phyloP scores from a whole-genome alignment of 768 basidiomycete species.

The Leccinum subgranulosum region DNA sequence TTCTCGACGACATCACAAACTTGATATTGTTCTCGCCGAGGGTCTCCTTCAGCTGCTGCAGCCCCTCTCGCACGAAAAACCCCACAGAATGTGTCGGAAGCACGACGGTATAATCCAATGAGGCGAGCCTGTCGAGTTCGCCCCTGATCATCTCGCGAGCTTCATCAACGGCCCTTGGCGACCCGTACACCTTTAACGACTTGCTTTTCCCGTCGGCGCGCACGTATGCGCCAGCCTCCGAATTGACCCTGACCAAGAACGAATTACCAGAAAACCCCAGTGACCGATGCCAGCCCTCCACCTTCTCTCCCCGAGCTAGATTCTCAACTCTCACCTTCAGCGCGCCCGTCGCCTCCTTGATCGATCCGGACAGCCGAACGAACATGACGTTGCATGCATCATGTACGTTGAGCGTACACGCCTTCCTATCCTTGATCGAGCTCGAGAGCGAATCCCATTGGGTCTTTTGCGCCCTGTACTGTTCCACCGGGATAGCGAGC shows the following conservation, averaged over 20 bases:
- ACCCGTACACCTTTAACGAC: slow-evolving; percentile 43
- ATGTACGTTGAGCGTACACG: slow-evolving; percentile 33
- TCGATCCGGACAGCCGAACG: slow-evolving; percentile 48
- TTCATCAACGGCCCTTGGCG: slow-evolving; percentile 19
- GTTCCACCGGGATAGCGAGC: slow-evolving; percentile 44
- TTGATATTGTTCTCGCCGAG: slow-evolving; percentile 30
- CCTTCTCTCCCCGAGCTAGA: slow-evolving; percentile 47
- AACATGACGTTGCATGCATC: slow-evolving; percentile 27
- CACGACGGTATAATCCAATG: not conserved
- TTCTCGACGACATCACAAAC: slow-evolving; percentile 38
- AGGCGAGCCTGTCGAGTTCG: slow-evolving; percentile 47
- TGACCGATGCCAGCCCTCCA: slow-evolving; percentile 51
- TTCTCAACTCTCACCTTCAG: slow-evolving; percentile 58
- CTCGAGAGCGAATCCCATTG: slow-evolving; percentile 47
- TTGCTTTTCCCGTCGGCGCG: slow-evolving; percentile 45
- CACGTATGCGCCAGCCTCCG: slow-evolving; percentile 36
- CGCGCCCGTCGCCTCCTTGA: slow-evolving; percentile 51
- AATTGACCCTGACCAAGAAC: slow-evolving; percentile 36
- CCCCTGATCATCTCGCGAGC: slow-evolving; percentile 44
- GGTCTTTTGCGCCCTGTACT: slow-evolving; percentile 48
- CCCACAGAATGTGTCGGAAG: slow-evolving; percentile 41
- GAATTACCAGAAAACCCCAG: slow-evolving; percentile 28
- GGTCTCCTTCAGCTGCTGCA: slow-evolving; percentile 47
- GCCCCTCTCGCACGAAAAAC: slow-evolving; percentile 49
- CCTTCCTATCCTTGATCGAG: slow-evolving; percentile 35